Evolutionary conservation across 768 basidiomycete species (phyloP), one percentile per base, ranked within the genome.

Genomic region (Trametes elegans): DNA sequence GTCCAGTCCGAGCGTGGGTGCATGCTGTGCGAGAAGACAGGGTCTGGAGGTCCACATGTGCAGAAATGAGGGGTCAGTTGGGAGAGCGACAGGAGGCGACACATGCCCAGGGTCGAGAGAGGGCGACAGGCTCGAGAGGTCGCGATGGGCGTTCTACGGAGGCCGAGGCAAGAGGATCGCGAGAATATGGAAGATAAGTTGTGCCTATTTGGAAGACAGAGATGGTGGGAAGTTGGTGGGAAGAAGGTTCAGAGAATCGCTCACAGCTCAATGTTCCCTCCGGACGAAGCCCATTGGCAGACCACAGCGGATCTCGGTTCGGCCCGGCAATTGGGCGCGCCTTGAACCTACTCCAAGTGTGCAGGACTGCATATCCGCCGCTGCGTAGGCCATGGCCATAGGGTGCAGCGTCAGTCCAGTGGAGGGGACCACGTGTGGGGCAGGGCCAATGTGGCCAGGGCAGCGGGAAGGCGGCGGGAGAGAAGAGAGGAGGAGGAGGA

Each of bases 261-360:
- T n/a, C n/a, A n/a, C n/a, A n/a, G n/a, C n/a, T n/a, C n/a, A n/a
- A n/a, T n/a, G 32, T 36, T 27, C 34, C 24, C 28, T 28, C 51
- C 31, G 29, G 28, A 26, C 18, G 36, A 49, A 16, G 31, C 49
- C 31, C 28, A 36, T 28, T 47, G 28, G 46, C 27, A 21, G 44
- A 57, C n/a, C n/a, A n/a, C n/a, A 50, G 39, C 56, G 56, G 44
- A 57, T 53, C 51, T 58, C 57, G 51, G 57, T 39, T 49, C 57
- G 57, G 57, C 40, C 57, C 57, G 57, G 51, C n/a, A n/a, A n/a
- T n/a, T n/a, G n/a, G n/a, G n/a, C 42, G 32, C 39, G 35, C 56
- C 50, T 34, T 47, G 50, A 53, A 52, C 49, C 31, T 40, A 52
- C 56, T 57, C 56, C 56, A 41, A 40, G 51, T 35, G 11, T 19